Evolutionary conservation across 306 rosid genomes (phyloP).

Genomic region (Sicyos edulis): DNA sequence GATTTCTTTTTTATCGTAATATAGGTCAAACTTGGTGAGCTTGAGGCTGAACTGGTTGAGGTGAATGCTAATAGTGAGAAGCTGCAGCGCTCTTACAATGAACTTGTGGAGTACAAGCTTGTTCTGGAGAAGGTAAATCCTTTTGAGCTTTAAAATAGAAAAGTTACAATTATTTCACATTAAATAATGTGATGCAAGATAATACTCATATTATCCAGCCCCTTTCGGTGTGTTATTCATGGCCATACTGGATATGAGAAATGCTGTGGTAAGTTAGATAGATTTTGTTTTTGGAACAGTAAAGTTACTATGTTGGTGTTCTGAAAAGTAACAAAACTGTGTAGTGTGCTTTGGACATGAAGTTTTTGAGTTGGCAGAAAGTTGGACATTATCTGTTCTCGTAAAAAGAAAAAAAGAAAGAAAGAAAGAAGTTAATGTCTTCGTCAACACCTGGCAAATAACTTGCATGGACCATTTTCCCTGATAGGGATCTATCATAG

Average conservation of each 20-base stretch:
- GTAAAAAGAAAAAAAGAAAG: neutral
- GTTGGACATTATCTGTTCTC: neutral
- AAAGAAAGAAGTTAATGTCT: neutral
- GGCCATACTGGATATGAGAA: neutral
- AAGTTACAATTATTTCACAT: neutral
- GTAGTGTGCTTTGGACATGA: neutral
- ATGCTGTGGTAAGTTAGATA: neutral
- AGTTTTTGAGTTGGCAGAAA: slow-evolving; percentile 3
- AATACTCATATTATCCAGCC: neutral
- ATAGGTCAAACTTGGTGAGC: slow-evolving; percentile 81
- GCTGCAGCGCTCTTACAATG: slow-evolving; percentile 82
- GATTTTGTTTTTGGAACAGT: neutral
- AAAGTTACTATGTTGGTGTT: slow-evolving; percentile 20
- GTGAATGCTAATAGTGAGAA: slow-evolving; percentile 88
- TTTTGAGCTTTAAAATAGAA: slow-evolving; percentile 9
- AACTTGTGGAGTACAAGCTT: slow-evolving; percentile 82
- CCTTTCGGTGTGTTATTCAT: neutral
- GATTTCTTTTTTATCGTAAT: slow-evolving; percentile 22
- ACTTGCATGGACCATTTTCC: neutral
- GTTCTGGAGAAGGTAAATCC: slow-evolving; percentile 75
- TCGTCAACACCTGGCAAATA: neutral
- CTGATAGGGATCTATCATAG: neutral
- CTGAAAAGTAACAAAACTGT: neutral
- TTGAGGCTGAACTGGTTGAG: slow-evolving; percentile 81
- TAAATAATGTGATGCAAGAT: neutral